Evolutionary conservation across 768 basidiomycete genomes (phyloP), one percentile per base, ranked within the genome.

Genomic region (Macrolepiota fuliginosa): DNA sequence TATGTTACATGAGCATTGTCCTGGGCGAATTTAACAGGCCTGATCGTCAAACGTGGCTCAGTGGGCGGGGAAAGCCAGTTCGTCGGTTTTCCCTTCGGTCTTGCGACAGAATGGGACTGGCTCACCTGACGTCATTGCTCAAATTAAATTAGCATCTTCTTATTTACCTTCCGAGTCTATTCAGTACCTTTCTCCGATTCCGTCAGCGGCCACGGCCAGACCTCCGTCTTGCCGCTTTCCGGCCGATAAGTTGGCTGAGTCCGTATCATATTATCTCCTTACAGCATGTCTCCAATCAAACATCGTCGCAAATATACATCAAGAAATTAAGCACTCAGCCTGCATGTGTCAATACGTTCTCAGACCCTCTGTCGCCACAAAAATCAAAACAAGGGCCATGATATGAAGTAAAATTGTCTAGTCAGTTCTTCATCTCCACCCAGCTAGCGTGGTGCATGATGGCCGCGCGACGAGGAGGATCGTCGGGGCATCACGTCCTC

Each of bases 401-500:
- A 57, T n/a, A 46, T 53, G 55, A 61, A 53, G 56, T 62, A 59
- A 63, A 58, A 24, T 60, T 65, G 19, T 35, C 56, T 17, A 54
- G 11, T 4, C 29, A 32, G n/a, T 10, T 50, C 19, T 13, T 65
- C 68, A 71, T 65, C 71, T 65, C 49, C 68, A 70, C 39, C 67
- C 32, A 25, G 27, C 57, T 58, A 50, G 12, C 53, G 53, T 22
- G 49, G 36, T 29, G 60, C 60, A 22, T 47, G 60, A 19, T 51
- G 69, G 39, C 71, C 64, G 29, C 73, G 69, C 47, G 73, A 73
- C 17, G 75, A 73, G 47, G 76, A 74, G 22, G 74, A 73, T 59
- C 72, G 70, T 65, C 70, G 70, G 12, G 68, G 71, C 57, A 77
- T 64, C 12, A 81, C 74, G 54, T 83, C 83, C 62, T 85, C 86